Conservation (phyloP, 768 basidiomycete species). For the Lyophyllum shimeji region DNA sequence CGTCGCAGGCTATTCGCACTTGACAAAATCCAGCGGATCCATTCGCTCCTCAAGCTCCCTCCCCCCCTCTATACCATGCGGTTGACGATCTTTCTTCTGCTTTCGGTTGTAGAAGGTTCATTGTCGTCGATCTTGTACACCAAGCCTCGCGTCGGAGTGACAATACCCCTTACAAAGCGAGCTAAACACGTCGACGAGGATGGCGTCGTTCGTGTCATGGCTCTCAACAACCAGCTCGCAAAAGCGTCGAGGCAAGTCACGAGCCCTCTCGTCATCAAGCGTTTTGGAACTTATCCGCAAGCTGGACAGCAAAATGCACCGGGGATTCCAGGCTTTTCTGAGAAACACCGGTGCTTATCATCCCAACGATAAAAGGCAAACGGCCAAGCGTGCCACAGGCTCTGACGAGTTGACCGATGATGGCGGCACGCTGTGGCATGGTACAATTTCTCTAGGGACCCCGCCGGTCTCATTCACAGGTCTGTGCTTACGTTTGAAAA, state of each 20-base stretch:
- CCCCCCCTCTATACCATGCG: slow-evolving; percentile 3
- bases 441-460: slow-evolving; percentile 45
- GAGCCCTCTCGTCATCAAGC: not conserved
- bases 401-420: slow-evolving; percentile 34
- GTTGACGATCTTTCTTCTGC: slow-evolving; percentile 7
- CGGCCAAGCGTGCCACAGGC: slow-evolving; percentile 28
- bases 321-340: slow-evolving; percentile 42
- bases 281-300: not conserved
- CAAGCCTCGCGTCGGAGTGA: slow-evolving; percentile 10
- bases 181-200: slow-evolving; percentile 18
- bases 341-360: slow-evolving; percentile 44
- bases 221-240: slow-evolving; percentile 22
- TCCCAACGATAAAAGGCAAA: slow-evolving; percentile 22
- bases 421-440: slow-evolving; percentile 42
- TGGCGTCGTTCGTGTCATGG: slow-evolving; percentile 23
- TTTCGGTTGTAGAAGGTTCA: slow-evolving; percentile 2
- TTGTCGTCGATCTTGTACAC: slow-evolving; percentile 14
- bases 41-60: not conserved
- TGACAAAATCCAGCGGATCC: not conserved
- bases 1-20: not conserved
- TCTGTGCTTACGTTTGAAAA: slow-evolving; percentile 15
- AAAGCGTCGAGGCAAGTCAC: slow-evolving; percentile 20
- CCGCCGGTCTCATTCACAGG: slow-evolving; percentile 43
- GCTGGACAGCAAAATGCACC: slow-evolving; percentile 39
- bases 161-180: slow-evolving; percentile 30